Percentiles rank a stretch among this genome's conserved stretches.
Conservation (phyloP, 495 filamentous ascomycete genomes). For the Bacidia gigantensis region DNA sequence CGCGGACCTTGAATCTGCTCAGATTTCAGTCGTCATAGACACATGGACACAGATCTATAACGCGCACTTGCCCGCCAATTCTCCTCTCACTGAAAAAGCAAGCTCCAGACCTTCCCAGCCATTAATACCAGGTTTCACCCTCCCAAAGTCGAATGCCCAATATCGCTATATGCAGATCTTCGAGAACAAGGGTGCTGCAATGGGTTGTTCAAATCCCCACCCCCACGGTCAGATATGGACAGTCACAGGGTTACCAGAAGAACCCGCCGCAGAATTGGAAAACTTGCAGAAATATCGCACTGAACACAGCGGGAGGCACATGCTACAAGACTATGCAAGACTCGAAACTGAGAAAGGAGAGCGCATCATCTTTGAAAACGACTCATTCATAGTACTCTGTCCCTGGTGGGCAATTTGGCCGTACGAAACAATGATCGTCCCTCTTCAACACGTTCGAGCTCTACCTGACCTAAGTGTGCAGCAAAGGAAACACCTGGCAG, state of each 20-base stretch:
- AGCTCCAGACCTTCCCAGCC: conserved; percentile 36
- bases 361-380: conserved; percentile 77
- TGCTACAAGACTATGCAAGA: conserved; percentile 76
- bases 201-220: conserved; percentile 98
- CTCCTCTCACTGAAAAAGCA: conserved; percentile 43
- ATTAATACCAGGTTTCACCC: conserved; percentile 28
- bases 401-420: conserved; percentile 98
- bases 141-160: conserved; percentile 51
- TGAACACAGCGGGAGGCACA: conserved; percentile 54
- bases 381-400: conserved; percentile 66
- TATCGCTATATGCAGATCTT: conserved; percentile 98
- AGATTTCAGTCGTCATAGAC: conserved; percentile 63
- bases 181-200: conserved; percentile 94
- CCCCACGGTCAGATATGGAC: conserved; percentile 97
- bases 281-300: conserved; percentile 62
- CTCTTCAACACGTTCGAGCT: conserved; percentile 63
- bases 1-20: conserved; percentile 57
- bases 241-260: conserved; percentile 76
- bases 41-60: conserved; percentile 85
- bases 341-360: conserved; percentile 72
- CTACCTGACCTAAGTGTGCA: conserved; percentile 62
- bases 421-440: conserved; percentile 86
- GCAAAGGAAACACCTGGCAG: conserved; percentile 60
- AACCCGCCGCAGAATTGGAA: conserved; percentile 62
- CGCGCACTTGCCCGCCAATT: conserved; percentile 57